Evolutionary conservation across 202 grass and related monocot genomes (phyloP).

Genomic region (Zizania palustris): DNA sequence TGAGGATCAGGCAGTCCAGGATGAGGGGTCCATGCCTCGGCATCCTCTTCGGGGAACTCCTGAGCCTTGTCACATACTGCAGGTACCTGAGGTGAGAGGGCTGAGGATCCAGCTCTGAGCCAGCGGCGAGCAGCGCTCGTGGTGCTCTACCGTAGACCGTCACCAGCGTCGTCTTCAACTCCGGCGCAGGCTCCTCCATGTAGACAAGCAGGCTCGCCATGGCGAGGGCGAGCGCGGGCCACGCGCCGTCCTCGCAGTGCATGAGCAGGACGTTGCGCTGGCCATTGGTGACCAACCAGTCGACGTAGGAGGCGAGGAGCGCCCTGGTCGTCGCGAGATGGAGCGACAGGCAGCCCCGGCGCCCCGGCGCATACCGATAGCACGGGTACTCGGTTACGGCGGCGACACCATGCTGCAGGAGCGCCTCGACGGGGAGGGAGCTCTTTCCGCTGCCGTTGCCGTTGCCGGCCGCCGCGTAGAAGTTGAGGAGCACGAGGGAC

Average conservation of each 20-base stretch:
- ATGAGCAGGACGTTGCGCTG: too few species aligned
- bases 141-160: constrained; percentile 54
- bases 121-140: constrained; percentile 42
- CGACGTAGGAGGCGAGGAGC: too few species aligned
- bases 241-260: constrained; percentile 16
- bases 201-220: constrained; percentile 57
- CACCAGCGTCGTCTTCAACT: constrained; percentile 46
- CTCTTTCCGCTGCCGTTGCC: background rate
- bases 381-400: constrained; percentile 50
- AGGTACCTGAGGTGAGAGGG: constrained; percentile 71
- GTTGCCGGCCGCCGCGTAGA: constrained; percentile 29
- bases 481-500: constrained; percentile 67
- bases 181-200: constrained; percentile 44
- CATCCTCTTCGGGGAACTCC: constrained; percentile 25
- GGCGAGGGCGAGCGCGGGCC: constrained; percentile 60
- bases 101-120: constrained; percentile 44
- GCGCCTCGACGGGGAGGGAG: constrained; percentile 31
- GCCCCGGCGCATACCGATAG: background rate
- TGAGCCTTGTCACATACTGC: constrained; percentile 52
- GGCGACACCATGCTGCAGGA: constrained; percentile 44
- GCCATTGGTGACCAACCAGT: too few species aligned
- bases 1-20: constrained; percentile 58
- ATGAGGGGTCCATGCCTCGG: constrained; percentile 26
- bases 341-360: constrained; percentile 43
- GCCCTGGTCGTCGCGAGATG: background rate